Conservation (phyloP, 805 yeast genomes). For the Pichia cabralensis region DNA sequence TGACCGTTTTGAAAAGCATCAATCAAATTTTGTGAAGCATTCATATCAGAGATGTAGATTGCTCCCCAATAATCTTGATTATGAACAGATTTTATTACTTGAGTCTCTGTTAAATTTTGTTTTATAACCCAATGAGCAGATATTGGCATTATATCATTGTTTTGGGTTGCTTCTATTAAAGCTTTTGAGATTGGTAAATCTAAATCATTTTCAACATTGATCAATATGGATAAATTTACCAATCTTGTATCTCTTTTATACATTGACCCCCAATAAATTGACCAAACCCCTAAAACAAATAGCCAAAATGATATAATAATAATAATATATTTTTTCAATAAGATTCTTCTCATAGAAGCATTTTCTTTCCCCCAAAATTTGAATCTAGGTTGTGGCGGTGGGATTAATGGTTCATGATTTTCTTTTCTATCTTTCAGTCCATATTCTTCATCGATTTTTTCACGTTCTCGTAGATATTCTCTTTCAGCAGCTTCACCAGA, state of each 20-base stretch:
- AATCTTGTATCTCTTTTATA: constrained; percentile 24
- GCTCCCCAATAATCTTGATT: constrained; percentile 57
- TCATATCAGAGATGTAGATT: constrained; percentile 37
- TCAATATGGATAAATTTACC: constrained; percentile 28
- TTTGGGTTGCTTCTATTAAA: constrained; percentile 11
- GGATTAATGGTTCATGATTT: background rate
- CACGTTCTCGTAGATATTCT: constrained; percentile 1
- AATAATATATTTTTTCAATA: constrained; percentile 9
- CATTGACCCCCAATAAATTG: constrained; percentile 43
- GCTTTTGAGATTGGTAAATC: constrained; percentile 26
- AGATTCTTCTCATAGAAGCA: constrained; percentile 6
- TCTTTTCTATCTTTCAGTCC: too few species aligned
- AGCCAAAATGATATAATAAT: constrained; percentile 24
- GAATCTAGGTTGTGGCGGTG: constrained; percentile 5
- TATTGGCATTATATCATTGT: constrained; percentile 7
- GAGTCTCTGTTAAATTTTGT: constrained; percentile 24
- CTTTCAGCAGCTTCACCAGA: constrained; percentile 9
- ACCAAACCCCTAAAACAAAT: constrained; percentile 29
- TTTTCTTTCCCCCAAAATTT: constrained; percentile 14
- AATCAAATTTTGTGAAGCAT: constrained; percentile 30
- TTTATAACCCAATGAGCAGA: constrained; percentile 30
- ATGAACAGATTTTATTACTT: constrained; percentile 36
- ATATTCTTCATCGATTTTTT: constrained; percentile 4
- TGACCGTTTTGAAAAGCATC: constrained; percentile 31
- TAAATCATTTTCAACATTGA: constrained; percentile 29